Percentiles rank a stretch among this genome's conserved stretches.
Conservation (phyloP, 2,329 filamentous ascomycete genomes). For the Dothistroma pini region DNA sequence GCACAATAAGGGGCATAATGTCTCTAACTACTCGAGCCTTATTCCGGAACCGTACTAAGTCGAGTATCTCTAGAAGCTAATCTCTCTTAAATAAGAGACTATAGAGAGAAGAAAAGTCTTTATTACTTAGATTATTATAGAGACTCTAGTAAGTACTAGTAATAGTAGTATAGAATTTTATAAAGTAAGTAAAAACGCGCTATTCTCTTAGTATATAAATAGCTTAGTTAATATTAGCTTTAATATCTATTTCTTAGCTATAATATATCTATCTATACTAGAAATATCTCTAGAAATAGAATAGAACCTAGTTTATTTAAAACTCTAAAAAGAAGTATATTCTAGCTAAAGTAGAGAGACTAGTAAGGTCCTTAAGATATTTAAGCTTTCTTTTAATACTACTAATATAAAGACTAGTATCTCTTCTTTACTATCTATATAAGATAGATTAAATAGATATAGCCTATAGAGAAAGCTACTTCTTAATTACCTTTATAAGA, state of each 20-base stretch:
- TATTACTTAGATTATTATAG: too few species aligned
- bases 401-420: neutral
- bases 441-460: neutral
- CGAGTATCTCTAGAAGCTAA: too few species aligned
- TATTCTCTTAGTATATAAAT: neutral
- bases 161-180: too few species aligned
- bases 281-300: neutral
- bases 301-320: neutral
- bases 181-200: neutral
- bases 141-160: too few species aligned
- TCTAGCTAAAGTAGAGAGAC: neutral
- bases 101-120: too few species aligned
- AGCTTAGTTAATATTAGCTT: neutral
- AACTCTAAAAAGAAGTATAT: neutral
- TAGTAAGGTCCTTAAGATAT: neutral
- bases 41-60: too few species aligned
- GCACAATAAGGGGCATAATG: too few species aligned
- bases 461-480: neutral
- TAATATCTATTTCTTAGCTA: neutral
- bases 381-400: neutral
- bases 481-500: neutral
- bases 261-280: neutral
- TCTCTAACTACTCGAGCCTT: too few species aligned
- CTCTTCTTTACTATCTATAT: neutral
- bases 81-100: too few species aligned